Percentiles rank a stretch among this genome's conserved stretches.
Conservation (phyloP, 1,284 basidiomycete genomes). For the Ustilago tritici region DNA sequence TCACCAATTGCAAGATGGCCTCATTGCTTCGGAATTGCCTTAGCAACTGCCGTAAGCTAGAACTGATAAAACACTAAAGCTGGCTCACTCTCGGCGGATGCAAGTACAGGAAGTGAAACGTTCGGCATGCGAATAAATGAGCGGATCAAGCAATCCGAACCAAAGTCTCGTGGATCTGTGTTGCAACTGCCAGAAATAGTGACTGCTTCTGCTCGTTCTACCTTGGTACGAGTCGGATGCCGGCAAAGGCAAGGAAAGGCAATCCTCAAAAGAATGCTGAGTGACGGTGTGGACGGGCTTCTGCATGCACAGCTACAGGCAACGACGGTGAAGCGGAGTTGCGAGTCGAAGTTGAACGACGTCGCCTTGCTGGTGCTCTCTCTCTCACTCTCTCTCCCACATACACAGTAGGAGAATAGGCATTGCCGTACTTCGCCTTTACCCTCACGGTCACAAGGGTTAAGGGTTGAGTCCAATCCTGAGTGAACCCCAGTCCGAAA, state of each 20-base stretch:
- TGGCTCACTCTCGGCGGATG: not conserved
- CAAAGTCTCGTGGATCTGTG: not conserved
- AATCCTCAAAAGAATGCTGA: not conserved
- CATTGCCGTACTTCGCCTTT: not conserved
- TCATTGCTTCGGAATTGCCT: too few relatives aligned
- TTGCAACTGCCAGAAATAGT: constrained; percentile 11
- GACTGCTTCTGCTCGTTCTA: not conserved
- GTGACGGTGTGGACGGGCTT: constrained; percentile 11
- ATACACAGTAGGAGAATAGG: not conserved
- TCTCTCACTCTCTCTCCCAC: too few relatives aligned
- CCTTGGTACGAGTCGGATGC: not conserved
- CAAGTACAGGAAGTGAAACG: not conserved
- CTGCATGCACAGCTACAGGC: not conserved
- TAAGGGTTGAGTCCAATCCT: not conserved
- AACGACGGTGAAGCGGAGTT: not conserved
- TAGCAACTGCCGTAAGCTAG: too few relatives aligned
- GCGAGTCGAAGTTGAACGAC: not conserved
- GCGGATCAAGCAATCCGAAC: not conserved
- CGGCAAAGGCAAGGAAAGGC: not conserved
- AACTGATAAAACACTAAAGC: too few relatives aligned
- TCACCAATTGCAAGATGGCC: not conserved
- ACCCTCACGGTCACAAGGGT: constrained; percentile 17
- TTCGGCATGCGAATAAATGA: not conserved
- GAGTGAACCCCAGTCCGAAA: constrained; percentile 9
- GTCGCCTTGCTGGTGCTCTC: not conserved